These are phyloP conservation scores for Monilinia vaccinii-corymbosi DNA, from an alignment of 2,329 filamentous ascomycete genomes.

Conservation along the genomic window DNA sequence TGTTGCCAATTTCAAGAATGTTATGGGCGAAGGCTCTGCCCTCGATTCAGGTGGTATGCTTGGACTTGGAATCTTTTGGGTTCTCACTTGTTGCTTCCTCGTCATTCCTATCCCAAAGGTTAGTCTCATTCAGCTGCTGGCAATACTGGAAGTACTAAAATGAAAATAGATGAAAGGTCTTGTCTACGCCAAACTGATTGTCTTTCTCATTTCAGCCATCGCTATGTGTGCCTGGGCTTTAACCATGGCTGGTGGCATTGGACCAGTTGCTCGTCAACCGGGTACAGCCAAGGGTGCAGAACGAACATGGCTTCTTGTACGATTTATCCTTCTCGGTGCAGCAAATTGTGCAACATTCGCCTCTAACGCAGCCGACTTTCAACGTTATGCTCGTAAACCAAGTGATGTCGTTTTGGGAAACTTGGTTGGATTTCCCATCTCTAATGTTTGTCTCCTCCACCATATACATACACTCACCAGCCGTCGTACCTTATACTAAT, in stretches of 20 bases:
- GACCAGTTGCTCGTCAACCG: slow-evolving; percentile 24
- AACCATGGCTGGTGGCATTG: slow-evolving; percentile 28
- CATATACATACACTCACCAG: neutral
- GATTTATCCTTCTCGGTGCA: slow-evolving; percentile 32
- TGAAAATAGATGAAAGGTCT: slow-evolving; percentile 26
- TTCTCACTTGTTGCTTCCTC: slow-evolving; percentile 33
- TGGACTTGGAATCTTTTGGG: slow-evolving; percentile 35
- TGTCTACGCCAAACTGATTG: slow-evolving; percentile 31
- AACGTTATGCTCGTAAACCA: slow-evolving; percentile 34
- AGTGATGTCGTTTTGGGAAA: slow-evolving; percentile 35
- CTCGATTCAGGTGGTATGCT: slow-evolving; percentile 35
- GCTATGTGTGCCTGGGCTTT: slow-evolving; percentile 35
- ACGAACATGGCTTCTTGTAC: slow-evolving; percentile 32
- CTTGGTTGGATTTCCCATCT: slow-evolving; percentile 33
- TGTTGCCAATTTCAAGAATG: slow-evolving; percentile 33
- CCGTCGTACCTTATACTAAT: neutral
- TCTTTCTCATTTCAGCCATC: slow-evolving; percentile 32
- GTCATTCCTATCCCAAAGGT: slow-evolving; percentile 32
- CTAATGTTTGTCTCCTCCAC: slow-evolving; percentile 21
- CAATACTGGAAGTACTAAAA: slow-evolving; percentile 13
- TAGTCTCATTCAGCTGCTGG: neutral
- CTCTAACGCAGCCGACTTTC: slow-evolving; percentile 36
- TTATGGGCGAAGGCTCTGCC: slow-evolving; percentile 33
- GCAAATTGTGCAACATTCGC: slow-evolving; percentile 32
- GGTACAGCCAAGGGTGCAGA: slow-evolving; percentile 29